A percentile compares a stretch with the other conserved stretches of the same genome.
These are phyloP conservation scores for Colletotrichum orchidophilum DNA, from an alignment of 2,329 filamentous ascomycete species.

Conservation along the genomic window DNA sequence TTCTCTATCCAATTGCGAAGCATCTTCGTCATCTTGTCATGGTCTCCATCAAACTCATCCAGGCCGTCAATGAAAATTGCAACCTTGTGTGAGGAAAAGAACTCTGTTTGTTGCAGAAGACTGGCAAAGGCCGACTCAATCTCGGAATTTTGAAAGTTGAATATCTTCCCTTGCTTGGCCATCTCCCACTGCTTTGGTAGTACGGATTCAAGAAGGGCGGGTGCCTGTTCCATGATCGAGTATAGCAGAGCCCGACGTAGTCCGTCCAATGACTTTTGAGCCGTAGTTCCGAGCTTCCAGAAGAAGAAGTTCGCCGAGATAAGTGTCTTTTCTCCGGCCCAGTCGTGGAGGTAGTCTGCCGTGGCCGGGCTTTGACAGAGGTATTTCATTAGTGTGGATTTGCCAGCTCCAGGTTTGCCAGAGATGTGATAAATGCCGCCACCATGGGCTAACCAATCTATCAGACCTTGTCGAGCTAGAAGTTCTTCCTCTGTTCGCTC, in stretches of 20 bases:
- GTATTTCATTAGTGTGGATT: conserved; percentile 20
- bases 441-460: not conserved
- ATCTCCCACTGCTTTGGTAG: not conserved
- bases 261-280: conserved; percentile 3
- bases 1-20: not conserved
- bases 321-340: conserved; percentile 7
- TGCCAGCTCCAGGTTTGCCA: conserved; percentile 15
- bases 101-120: not conserved
- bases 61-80: conserved; percentile 14
- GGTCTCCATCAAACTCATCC: conserved; percentile 14
- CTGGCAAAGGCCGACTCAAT: not conserved
- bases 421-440: not conserved
- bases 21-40: not conserved
- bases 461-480: not conserved
- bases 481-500: not conserved
- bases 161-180: fast-evolving
- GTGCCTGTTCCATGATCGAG: not conserved
- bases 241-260: not conserved
- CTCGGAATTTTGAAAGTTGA: not conserved
- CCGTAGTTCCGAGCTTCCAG: not conserved
- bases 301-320: conserved; percentile 16
- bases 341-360: not conserved
- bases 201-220: not conserved
- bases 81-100: not conserved
- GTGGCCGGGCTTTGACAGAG: not conserved